Evolutionary conservation across 768 basidiomycete genomes (phyloP).

Genomic region (Mycena galopus): DNA sequence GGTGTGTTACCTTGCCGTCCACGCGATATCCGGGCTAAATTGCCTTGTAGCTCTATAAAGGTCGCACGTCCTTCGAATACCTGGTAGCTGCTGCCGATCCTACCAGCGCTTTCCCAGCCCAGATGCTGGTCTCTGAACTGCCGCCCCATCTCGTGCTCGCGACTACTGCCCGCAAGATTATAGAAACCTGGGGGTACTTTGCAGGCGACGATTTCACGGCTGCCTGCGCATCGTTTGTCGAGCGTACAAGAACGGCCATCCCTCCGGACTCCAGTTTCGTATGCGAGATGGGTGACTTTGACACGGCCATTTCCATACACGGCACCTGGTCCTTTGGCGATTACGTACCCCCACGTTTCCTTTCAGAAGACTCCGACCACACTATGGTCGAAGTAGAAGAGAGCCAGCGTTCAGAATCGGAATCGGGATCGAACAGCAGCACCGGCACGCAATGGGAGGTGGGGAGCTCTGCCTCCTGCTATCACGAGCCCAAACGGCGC

Average conservation of each 20-base stretch:
- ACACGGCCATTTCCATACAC: neutral
- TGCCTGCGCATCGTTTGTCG: neutral
- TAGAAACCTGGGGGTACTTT: neutral
- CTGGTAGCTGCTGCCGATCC: conserved; percentile 4
- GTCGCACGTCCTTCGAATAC: conserved; percentile 14
- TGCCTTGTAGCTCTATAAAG: conserved; percentile 18
- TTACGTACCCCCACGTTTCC: neutral
- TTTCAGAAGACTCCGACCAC: neutral
- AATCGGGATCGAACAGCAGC: neutral
- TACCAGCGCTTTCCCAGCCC: neutral
- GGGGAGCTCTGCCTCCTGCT: neutral
- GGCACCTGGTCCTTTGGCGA: neutral
- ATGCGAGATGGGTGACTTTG: neutral
- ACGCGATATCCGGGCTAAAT: neutral
- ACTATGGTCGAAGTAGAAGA: neutral
- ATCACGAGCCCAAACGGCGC: conserved; percentile 24
- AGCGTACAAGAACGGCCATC: neutral
- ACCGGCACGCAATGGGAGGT: too few species aligned
- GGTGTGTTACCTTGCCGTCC: neutral
- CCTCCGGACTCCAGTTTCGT: neutral
- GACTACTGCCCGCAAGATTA: neutral
- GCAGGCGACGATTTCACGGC: neutral
- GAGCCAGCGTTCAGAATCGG: neutral
- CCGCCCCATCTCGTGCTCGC: conserved; percentile 14
- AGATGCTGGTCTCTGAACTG: neutral